phyloP scores from a whole-genome alignment of 306 rosid species.

The Inga oerstediana region DNA sequence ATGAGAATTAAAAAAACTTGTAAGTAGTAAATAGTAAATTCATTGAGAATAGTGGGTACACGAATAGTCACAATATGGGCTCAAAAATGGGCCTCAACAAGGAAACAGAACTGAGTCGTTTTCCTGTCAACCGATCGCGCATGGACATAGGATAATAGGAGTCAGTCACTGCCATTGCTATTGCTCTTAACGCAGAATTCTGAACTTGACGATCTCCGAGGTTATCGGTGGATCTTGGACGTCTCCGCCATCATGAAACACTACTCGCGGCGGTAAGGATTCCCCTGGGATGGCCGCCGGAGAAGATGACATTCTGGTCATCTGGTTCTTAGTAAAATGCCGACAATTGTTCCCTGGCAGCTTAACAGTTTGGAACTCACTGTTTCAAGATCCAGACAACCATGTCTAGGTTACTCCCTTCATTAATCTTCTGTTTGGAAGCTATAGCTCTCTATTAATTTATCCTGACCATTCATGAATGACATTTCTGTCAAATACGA shows the following conservation, averaged over 20 bases:
- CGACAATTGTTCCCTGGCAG: neutral
- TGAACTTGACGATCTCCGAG: neutral
- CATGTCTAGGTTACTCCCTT: constrained; percentile 59
- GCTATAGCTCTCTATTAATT: neutral
- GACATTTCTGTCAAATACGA: neutral
- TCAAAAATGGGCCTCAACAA: neutral
- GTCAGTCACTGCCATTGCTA: neutral
- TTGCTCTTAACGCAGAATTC: neutral
- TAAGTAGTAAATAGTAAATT: neutral
- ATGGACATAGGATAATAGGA: neutral
- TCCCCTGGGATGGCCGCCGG: constrained; percentile 17
- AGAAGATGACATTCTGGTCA: constrained; percentile 33
- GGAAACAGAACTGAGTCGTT: neutral
- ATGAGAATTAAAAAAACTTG: too few species aligned
- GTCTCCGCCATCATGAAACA: constrained; percentile 34
- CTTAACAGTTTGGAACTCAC: constrained; percentile 25
- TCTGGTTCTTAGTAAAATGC: constrained; percentile 16
- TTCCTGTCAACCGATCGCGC: neutral
- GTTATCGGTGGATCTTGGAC: neutral
- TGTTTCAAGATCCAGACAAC: constrained; percentile 19
- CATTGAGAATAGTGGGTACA: neutral
- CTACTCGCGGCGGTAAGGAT: constrained; percentile 16
- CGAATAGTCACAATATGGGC: neutral
- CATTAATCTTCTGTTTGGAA: neutral
- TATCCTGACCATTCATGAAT: constrained; percentile 12